Conservation (phyloP, 306 rosid species). For the Gastrolobium villosum region DNA sequence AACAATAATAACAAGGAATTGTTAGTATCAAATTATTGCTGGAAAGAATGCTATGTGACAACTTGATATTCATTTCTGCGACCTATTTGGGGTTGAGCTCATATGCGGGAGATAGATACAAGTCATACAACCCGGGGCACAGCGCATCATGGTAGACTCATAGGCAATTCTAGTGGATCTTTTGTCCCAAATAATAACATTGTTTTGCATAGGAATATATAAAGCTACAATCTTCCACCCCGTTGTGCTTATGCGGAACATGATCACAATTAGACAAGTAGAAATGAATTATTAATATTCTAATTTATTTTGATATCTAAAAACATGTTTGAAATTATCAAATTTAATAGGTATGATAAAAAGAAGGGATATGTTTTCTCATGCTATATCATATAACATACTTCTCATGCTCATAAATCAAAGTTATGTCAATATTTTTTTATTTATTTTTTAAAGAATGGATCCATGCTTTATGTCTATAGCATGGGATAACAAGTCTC, state of each 20-base stretch:
- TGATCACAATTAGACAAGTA: background rate
- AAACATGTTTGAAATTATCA: background rate
- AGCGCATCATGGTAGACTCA: conserved; percentile 13
- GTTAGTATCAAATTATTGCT: conserved; percentile 48
- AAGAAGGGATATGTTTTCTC: too few relatives aligned
- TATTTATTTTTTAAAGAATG: too few relatives aligned
- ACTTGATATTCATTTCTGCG: conserved; percentile 6
- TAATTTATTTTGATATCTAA: background rate
- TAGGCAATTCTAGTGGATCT: background rate
- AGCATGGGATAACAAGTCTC: too few relatives aligned
- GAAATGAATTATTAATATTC: background rate
- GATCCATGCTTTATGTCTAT: too few relatives aligned
- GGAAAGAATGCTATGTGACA: conserved; percentile 38
- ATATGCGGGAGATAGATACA: conserved; percentile 26
- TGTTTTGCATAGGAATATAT: background rate
- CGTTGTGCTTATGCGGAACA: background rate
- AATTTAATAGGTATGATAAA: background rate
- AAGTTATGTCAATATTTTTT: too few relatives aligned
- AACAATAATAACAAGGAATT: conserved; percentile 36
- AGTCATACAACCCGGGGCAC: conserved; percentile 4
- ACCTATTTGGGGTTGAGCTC: conserved; percentile 20
- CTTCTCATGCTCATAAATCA: too few relatives aligned
- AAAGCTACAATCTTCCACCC: background rate
- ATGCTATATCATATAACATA: too few relatives aligned
- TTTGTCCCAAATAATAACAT: background rate